Evolutionary conservation across 2,329 filamentous ascomycete species (phyloP), one percentile per base, ranked within the genome.

Genomic region (Chaetomiaceae sp.): DNA sequence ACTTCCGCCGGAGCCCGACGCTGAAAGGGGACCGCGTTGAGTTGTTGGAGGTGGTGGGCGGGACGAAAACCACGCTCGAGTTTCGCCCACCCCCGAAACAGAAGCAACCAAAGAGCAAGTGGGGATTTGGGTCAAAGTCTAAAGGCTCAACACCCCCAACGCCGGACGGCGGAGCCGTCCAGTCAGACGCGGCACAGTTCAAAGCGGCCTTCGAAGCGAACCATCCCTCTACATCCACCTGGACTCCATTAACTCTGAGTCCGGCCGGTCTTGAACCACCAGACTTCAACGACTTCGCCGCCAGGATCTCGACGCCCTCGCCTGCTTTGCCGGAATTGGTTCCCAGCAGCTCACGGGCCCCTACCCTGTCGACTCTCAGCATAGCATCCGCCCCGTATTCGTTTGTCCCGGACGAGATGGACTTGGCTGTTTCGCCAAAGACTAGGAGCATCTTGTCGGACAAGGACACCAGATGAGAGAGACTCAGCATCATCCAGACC

Each of bases 391-490:
- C 42, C 42, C 22, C 27, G 11, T 15, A 33, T 27, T 20, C 27
- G 2, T 33, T 33, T 12, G 11, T 33, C 17, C 9, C 17, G 4
- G 42, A 45, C 14, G 27, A 9, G 27, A 31, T 12, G 14, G 4
- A 33, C 42, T 6, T 14, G n/a, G 27, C 17, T 6, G 14, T 31
- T 22, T 45, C 42, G 1, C 42, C 33, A 2, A 36, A n/a, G n/a
- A n/a, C 69, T 6, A 22, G 38, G 11, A 40, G 22, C 12, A 23
- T 22, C 3, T 4, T 40, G 3, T 12, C 12, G 9, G 17, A 19
- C 12, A 43, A 43, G 23, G 40, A 43, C 8, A 34, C n/a, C 4
- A 31, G 27, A 31, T 31, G 27, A 31, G 27, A 31, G 14, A 7
- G 8, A 6, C 14, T 7, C 8, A 3, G 8, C 27, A 9, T 31